Evolutionary conservation across 164 flowering plant genomes (phyloP).

Genomic region (Akebia trifoliata): DNA sequence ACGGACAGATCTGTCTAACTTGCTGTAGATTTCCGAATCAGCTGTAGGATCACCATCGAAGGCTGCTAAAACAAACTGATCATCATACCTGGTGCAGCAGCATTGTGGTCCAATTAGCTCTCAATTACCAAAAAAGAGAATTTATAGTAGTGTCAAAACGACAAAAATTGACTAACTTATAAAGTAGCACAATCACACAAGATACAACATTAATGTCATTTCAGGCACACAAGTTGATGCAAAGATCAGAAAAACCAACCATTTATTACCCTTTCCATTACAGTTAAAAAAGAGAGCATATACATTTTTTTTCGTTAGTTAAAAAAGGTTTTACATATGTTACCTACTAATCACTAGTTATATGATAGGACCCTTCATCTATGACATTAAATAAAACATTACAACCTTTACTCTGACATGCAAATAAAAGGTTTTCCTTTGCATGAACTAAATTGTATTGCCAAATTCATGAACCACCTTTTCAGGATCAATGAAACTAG

Average conservation of each 20-base stretch:
- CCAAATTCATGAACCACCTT: neutral
- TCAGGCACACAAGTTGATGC: no score
- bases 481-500: neutral
- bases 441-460: neutral
- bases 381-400: no score
- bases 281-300: no score
- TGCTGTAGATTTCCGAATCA: constrained; percentile 69
- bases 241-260: no score
- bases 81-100: constrained; percentile 52
- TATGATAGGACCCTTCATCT: no score
- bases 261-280: no score
- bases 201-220: no score
- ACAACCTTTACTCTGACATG: neutral
- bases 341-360: no score
- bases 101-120: constrained; percentile 9
- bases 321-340: no score
- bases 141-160: neutral
- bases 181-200: neutral
- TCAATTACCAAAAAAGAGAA: neutral
- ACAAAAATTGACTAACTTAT: neutral
- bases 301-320: no score
- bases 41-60: constrained; percentile 94
- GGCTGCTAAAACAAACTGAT: constrained; percentile 60
- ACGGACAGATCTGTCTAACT: constrained; percentile 55
- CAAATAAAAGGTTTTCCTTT: neutral